A percentile compares a stretch with the other conserved stretches of the same genome.
These are phyloP conservation scores for Pilatotrama ljubarskyi DNA, from an alignment of 768 basidiomycete genomes.

Conservation along the genomic window DNA sequence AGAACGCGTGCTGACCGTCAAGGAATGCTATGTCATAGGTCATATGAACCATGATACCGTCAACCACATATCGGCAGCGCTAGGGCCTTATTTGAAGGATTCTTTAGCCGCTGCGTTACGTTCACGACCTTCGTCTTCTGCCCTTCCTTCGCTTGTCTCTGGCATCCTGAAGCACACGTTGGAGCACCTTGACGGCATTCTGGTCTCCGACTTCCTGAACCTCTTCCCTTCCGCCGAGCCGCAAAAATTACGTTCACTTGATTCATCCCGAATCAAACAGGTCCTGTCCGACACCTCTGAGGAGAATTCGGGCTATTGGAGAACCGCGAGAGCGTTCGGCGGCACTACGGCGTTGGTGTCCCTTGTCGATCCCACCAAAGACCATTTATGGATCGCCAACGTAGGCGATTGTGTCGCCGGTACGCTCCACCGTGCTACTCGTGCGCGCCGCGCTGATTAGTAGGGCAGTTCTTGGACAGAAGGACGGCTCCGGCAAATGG, in stretches of 20 bases:
- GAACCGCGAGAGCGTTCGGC: slow-evolving; percentile 72
- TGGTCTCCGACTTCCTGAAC: slow-evolving; percentile 44
- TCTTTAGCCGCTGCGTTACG: slow-evolving; percentile 39
- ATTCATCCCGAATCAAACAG: slow-evolving; percentile 54
- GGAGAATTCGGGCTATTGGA: slow-evolving; percentile 61
- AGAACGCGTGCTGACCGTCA: background rate
- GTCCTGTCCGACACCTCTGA: slow-evolving; percentile 64
- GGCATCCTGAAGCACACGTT: slow-evolving; percentile 41
- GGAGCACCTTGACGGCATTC: slow-evolving; percentile 41
- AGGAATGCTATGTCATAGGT: slow-evolving; percentile 32
- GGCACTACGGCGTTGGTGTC: slow-evolving; percentile 77
- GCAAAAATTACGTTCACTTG: slow-evolving; percentile 39
- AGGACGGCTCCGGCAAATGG: slow-evolving; percentile 53
- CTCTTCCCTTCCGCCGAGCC: slow-evolving; percentile 57
- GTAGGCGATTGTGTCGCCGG: slow-evolving; percentile 81
- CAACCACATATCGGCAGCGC: slow-evolving; percentile 41
- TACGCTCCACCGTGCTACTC: slow-evolving; percentile 35
- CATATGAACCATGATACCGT: slow-evolving; percentile 52
- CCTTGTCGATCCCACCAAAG: slow-evolving; percentile 65
- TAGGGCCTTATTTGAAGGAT: slow-evolving; percentile 42
- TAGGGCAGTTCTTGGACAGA: slow-evolving; percentile 45
- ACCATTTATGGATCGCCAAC: slow-evolving; percentile 78
- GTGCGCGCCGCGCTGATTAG: slow-evolving; percentile 5
- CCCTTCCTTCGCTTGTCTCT: slow-evolving; percentile 38
- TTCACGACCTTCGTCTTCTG: slow-evolving; percentile 23